Evolutionary conservation across 164 flowering plant genomes (phyloP), one percentile per base, ranked within the genome.

Genomic region (Amborella trichopoda): DNA sequence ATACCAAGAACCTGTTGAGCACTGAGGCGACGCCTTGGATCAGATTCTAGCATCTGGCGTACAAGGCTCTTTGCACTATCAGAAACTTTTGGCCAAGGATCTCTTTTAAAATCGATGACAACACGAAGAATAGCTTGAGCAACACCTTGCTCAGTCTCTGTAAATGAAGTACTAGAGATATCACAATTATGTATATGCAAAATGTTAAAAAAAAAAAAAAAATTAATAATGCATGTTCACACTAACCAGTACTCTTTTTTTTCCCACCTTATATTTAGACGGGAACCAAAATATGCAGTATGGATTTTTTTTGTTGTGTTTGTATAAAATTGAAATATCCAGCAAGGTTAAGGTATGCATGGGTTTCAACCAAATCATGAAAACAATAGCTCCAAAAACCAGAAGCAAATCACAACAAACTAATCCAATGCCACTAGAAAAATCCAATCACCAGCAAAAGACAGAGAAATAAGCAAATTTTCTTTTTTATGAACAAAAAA

Each of bases 1-100:
- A 71, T 66, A 87, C 99, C 96, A 46, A 91, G 85, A 36, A 91
- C 99, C 69, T 91, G 94, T 45, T 77, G 85, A 54, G 99, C 99
- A 55, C 88, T 84, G 63, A 88, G 70, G 2, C 99, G 76, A 56
- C 73, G 81, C 42, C 48, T 69, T 3, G 94, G 91, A 56, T 88
- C 94, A 6, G 79, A 81, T 30, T 93, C 83, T 44, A 93, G 63
- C 99, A 93, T 88, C 71, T 79, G 84, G 54, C 74, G 63, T 38
- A 93, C 94, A 53, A 93, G 91, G 63, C 80, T 78, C 67, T 79
- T 88, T 0, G 95, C 96, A 66, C 74, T 66, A 6, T 93, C 95
- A 11, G 99, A 82, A 32, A 93, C 72, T 55, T 70, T 79, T 32
- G 99, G 94, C 99, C 99, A 93, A 4, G 99, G 99, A 58, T 93